Conservation (phyloP, 768 basidiomycete species). For the Sporobolomyces pararoseus region DNA sequence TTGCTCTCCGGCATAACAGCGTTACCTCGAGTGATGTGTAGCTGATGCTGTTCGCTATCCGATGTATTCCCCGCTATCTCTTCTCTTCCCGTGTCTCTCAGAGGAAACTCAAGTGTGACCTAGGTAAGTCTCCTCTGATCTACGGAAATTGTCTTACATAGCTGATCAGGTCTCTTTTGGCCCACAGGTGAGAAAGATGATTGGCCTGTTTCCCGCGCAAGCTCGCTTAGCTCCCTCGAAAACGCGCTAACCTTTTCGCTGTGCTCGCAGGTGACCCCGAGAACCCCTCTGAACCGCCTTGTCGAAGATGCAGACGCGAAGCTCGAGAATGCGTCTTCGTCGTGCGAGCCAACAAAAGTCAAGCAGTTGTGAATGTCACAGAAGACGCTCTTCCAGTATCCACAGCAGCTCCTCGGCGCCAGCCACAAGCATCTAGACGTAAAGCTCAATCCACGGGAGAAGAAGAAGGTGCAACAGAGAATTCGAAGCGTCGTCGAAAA, state of each 20-base stretch:
- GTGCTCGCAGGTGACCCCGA: slow-evolving; percentile 35
- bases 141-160: neutral
- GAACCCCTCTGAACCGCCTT: slow-evolving; percentile 41
- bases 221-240: no score
- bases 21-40: neutral
- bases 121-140: slow-evolving; percentile 42
- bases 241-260: no score
- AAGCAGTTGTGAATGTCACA: neutral
- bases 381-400: neutral
- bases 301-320: slow-evolving; percentile 41
- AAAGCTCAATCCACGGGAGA: neutral
- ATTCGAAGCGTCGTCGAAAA: neutral
- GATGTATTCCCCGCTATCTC: no score
- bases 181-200: no score
- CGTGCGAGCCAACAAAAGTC: slow-evolving; percentile 15
- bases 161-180: neutral
- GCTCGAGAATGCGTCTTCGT: slow-evolving; percentile 41
- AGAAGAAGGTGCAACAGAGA: neutral
- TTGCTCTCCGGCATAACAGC: neutral
- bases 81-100: neutral
- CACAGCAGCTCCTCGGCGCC: slow-evolving; percentile 1
- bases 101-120: slow-evolving; percentile 44
- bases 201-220: no score
- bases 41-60: neutral
- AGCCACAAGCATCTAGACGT: neutral